Percentiles rank a stretch among this genome's conserved stretches.
phyloP scores from a whole-genome alignment of 805 yeast species.

The Nakazawaea wyomingensis region DNA sequence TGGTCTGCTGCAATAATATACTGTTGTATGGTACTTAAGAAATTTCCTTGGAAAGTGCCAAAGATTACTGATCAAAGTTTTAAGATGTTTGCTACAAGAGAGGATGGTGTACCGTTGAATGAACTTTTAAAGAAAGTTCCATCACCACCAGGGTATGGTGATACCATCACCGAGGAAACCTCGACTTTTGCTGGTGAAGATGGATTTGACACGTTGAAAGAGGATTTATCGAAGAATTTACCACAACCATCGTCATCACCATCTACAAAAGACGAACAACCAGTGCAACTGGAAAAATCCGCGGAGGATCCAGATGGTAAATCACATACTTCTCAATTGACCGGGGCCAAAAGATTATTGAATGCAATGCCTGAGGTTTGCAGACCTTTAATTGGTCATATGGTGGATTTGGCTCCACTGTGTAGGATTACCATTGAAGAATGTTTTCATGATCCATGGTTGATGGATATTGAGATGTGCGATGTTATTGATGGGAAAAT shows the following conservation, averaged over 20 bases:
- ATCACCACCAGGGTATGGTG: constrained; percentile 33
- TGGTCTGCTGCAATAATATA: constrained; percentile 92
- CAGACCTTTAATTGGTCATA: constrained; percentile 60
- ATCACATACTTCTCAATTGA: constrained; percentile 54
- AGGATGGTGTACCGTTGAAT: constrained; percentile 61
- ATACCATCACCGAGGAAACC: constrained; percentile 13
- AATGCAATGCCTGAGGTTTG: constrained; percentile 68
- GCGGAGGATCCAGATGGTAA: constrained; percentile 19
- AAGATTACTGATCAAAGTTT: constrained; percentile 76
- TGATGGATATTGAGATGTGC: constrained; percentile 63
- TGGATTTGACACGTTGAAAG: constrained; percentile 9
- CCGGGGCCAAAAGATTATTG: constrained; percentile 68
- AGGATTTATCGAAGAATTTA: constrained; percentile 11
- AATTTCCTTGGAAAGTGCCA: constrained; percentile 95
- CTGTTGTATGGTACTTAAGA: constrained; percentile 86
- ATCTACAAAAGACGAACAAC: too few relatives aligned
- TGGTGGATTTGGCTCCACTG: constrained; percentile 85
- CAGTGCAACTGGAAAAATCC: background rate
- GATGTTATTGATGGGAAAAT: constrained; percentile 41
- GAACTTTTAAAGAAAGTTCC: constrained; percentile 54
- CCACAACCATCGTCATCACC: too few relatives aligned
- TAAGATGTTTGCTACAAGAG: constrained; percentile 73
- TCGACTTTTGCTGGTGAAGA: too few relatives aligned
- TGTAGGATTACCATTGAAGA: constrained; percentile 80
- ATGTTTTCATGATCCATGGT: constrained; percentile 69